Base-by-base conservation (phyloP, 768 basidiomycete genomes). In the Cystobasidium ongulense region DNA sequence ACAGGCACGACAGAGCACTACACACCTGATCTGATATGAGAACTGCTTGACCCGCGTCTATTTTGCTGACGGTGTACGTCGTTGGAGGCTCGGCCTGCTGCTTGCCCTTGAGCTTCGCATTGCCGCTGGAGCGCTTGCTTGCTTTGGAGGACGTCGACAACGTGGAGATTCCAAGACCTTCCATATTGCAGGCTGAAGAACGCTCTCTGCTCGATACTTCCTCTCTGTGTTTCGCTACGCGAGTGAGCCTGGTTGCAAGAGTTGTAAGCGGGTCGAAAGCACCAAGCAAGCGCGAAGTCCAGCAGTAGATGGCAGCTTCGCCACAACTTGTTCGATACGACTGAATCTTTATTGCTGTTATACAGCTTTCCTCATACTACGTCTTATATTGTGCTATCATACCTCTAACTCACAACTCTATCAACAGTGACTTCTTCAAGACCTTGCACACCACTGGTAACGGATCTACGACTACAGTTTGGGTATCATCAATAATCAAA, bases 401-500 rank as follows among this genome's bases (percentile, higher is more conserved):
- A 15, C 23, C 57, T 5, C 57, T 59, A n/a, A 46, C 66, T 8
- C 54, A n/a, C 41, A 73, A 31, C 67, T 75, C 74, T 59, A 75
- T 75, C 36, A 75, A 31, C 41, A 75, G n/a, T 11, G 39, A 43
- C 57, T 66, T 72, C 11, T 35, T 38, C 27, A 75, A 39, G 1
- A 71, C 74, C 46, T 63, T 70, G 35, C 68, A 70, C 1, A 72
- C 74, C 57, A 57, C 62, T 0, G 74, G 62, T 10, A 65, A 54
- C 1, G 77, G 78, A n/a, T 74, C 74, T 2, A 98, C 81, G 36
- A 98, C 89, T 74, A 97, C 91, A 27, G 94, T 96, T 83, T 96
- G 95, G 25, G 94, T 97, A 76, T 91, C 84, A 81, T 98, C 94
- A 78, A 96, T 90, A 75, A 98, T 89, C 86, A 97, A 89, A 39